Evolutionary conservation across 1,139 yeast species (phyloP).

Genomic region (Meyerozyma sp.): DNA sequence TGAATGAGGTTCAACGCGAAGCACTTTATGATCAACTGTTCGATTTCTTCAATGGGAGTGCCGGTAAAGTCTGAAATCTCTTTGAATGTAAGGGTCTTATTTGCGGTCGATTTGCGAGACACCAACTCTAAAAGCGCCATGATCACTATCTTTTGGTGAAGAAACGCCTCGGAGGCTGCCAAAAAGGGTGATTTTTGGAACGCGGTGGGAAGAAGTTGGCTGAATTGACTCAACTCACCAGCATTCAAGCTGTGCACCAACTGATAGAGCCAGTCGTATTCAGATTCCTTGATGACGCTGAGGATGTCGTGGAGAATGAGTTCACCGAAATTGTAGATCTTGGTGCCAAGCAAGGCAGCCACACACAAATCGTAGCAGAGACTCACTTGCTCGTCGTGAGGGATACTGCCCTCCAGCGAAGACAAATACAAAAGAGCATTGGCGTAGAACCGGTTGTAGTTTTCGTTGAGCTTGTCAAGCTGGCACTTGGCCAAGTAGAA

Average conservation of each 20-base stretch:
- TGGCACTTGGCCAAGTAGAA: slow-evolving; percentile 79
- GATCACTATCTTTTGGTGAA: slow-evolving; percentile 86
- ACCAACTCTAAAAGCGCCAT: slow-evolving; percentile 89
- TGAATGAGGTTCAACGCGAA: slow-evolving; percentile 75
- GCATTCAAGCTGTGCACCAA: slow-evolving; percentile 66
- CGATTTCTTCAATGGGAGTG: slow-evolving; percentile 68
- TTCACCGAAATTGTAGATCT: slow-evolving; percentile 94
- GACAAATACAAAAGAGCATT: slow-evolving; percentile 50
- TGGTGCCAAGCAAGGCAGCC: slow-evolving; percentile 87
- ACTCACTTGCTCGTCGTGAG: slow-evolving; percentile 22
- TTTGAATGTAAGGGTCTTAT: slow-evolving; percentile 65
- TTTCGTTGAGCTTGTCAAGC: slow-evolving; percentile 66
- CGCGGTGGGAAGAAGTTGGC: slow-evolving; percentile 37
- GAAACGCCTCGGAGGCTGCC: slow-evolving; percentile 54
- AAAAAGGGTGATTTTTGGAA: slow-evolving; percentile 53
- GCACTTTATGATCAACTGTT: slow-evolving; percentile 87
- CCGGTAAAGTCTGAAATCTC: slow-evolving; percentile 74
- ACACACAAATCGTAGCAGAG: slow-evolving; percentile 80
- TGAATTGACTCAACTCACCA: slow-evolving; percentile 69
- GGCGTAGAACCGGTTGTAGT: slow-evolving; percentile 76
- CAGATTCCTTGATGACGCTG: slow-evolving; percentile 43
- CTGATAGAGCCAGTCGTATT: slow-evolving; percentile 69
- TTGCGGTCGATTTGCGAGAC: slow-evolving; percentile 70
- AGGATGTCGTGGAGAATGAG: slow-evolving; percentile 85
- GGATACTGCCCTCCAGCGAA: slow-evolving; percentile 35